Evolutionary conservation across 176 grass and related monocot species (phyloP).

Genomic region (Paspalum vaginatum): DNA sequence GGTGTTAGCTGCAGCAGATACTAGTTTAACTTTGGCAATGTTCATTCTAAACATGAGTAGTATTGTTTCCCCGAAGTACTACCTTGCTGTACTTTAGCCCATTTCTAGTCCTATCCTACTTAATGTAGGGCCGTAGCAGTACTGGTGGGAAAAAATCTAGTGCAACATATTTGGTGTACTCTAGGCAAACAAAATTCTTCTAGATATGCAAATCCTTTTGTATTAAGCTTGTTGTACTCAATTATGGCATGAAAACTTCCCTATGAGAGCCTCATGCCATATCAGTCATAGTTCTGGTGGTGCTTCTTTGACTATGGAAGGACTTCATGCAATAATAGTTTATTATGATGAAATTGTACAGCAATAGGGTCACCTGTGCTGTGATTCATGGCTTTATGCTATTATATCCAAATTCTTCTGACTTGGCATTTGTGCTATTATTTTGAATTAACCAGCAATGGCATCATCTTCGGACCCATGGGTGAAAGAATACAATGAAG

Average conservation of each 20-base stretch:
- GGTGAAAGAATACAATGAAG: slow-evolving; percentile 77
- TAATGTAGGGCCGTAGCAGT: background rate
- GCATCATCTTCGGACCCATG: slow-evolving; percentile 65
- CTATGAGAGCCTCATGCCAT: background rate
- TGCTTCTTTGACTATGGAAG: background rate
- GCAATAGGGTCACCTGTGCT: background rate
- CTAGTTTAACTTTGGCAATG: background rate
- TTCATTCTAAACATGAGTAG: background rate
- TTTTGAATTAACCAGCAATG: slow-evolving; percentile 64
- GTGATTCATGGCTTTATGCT: slow-evolving; percentile 1
- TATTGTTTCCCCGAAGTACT: background rate
- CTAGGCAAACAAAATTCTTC: background rate
- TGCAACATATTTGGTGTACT: background rate
- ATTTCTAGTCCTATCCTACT: background rate
- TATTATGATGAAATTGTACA: background rate
- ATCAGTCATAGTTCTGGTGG: background rate
- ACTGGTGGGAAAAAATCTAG: background rate
- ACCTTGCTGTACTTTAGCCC: background rate
- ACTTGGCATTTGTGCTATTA: background rate
- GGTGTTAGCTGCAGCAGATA: background rate
- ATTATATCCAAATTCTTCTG: background rate
- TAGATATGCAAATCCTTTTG: background rate
- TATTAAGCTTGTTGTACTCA: background rate
- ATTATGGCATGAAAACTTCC: background rate
- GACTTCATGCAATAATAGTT: background rate